Evolutionary conservation across 2,329 filamentous ascomycete genomes (phyloP).

Genomic region (Paecilomyces dactylethromorphus): DNA sequence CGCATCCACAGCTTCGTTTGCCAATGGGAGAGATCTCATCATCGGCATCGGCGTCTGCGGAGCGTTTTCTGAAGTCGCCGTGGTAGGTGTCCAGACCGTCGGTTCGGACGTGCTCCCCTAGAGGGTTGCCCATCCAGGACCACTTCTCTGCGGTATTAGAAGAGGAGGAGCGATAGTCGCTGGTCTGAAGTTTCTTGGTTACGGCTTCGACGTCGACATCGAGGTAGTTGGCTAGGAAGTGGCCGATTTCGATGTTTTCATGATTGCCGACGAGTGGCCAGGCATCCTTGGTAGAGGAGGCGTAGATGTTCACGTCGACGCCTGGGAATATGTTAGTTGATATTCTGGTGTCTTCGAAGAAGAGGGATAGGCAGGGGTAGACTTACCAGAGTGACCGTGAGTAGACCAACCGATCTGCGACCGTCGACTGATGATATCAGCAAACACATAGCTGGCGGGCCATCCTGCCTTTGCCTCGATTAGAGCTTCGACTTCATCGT

Average conservation of each 20-base stretch:
- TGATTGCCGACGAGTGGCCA: constrained; percentile 71
- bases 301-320: constrained; percentile 95
- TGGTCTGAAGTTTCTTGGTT: constrained; percentile 62
- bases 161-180: neutral
- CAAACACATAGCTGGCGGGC: constrained; percentile 56
- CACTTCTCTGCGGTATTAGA: constrained; percentile 14
- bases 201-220: constrained; percentile 71
- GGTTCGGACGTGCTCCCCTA: constrained; percentile 28
- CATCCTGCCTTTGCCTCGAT: constrained; percentile 51
- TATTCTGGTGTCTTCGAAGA: neutral
- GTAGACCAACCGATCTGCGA: constrained; percentile 91
- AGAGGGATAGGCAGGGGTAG: neutral
- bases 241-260: constrained; percentile 88
- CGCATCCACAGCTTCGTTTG: constrained; percentile 24
- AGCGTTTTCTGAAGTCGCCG: constrained; percentile 35
- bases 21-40: neutral
- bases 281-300: constrained; percentile 60
- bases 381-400: constrained; percentile 68
- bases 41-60: constrained; percentile 6
- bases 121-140: constrained; percentile 36
- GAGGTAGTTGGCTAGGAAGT: constrained; percentile 73
- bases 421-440: constrained; percentile 79
- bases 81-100: constrained; percentile 39
- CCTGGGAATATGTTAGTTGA: constrained; percentile 38
- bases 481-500: constrained; percentile 63